These are phyloP conservation scores for Biancaea sappan DNA, from an alignment of 306 rosid genomes.

Conservation along the genomic window DNA sequence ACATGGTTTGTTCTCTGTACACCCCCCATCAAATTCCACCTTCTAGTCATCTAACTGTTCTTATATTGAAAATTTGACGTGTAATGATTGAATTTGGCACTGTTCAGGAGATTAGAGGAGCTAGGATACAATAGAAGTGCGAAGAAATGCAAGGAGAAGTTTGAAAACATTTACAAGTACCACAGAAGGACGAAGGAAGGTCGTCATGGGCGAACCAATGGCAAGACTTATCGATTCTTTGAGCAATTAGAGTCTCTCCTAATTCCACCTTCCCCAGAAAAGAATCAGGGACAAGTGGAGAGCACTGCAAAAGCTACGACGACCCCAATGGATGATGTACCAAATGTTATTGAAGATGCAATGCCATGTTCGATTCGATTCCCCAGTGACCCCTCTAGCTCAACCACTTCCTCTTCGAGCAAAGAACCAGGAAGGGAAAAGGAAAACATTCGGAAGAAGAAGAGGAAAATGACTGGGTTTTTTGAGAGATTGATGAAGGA, in stretches of 20 bases:
- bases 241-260: slow-evolving; percentile 64
- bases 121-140: slow-evolving; percentile 60
- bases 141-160: slow-evolving; percentile 87
- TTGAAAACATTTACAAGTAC: slow-evolving; percentile 85
- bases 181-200: slow-evolving; percentile 68
- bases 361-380: slow-evolving; percentile 57
- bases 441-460: slow-evolving; percentile 44
- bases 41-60: not conserved
- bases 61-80: not conserved
- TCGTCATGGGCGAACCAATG: slow-evolving; percentile 45
- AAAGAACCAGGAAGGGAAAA: slow-evolving; percentile 37
- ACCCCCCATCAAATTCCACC: not conserved
- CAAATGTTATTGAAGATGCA: slow-evolving; percentile 47
- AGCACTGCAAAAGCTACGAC: slow-evolving; percentile 25
- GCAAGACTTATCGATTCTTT: slow-evolving; percentile 66
- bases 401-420: slow-evolving; percentile 49
- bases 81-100: slow-evolving; percentile 35
- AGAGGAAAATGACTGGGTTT: slow-evolving; percentile 51
- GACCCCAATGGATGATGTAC: slow-evolving; percentile 16
- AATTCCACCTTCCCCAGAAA: slow-evolving; percentile 19
- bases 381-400: slow-evolving; percentile 43
- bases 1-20: no score
- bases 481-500: slow-evolving; percentile 69
- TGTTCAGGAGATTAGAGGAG: slow-evolving; percentile 71
- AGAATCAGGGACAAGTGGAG: slow-evolving; percentile 1